Evolutionary conservation across 2,329 filamentous ascomycete species (phyloP).

Genomic region (Aphanocladium album): DNA sequence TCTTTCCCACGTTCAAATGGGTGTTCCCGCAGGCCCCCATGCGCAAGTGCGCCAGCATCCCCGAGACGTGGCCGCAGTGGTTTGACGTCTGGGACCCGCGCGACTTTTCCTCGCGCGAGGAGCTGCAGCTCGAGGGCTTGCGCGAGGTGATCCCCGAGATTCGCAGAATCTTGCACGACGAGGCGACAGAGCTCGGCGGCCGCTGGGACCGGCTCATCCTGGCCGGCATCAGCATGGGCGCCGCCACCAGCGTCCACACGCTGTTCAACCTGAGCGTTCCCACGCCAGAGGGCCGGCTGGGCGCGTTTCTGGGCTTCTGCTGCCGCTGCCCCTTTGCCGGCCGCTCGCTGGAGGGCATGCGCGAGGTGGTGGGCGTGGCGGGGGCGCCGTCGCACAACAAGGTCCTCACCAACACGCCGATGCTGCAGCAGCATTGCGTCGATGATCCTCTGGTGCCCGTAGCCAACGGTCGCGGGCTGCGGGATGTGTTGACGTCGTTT

Average conservation of each 20-base stretch:
- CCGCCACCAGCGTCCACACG: constrained; percentile 33
- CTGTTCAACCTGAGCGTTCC: constrained; percentile 31
- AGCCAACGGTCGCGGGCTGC: constrained; percentile 29
- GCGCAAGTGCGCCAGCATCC: constrained; percentile 18
- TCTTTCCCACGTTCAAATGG: constrained; percentile 43
- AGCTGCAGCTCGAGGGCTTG: constrained; percentile 37
- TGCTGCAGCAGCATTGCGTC: constrained; percentile 40
- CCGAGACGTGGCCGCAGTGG: constrained; percentile 37
- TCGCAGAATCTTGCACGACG: constrained; percentile 26
- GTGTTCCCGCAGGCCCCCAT: constrained; percentile 43
- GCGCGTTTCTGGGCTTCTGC: constrained; percentile 35
- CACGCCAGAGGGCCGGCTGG: constrained; percentile 14
- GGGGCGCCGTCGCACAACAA: constrained; percentile 21
- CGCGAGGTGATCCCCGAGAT: constrained; percentile 32
- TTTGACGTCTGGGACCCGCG: constrained; percentile 45
- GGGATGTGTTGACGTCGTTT: constrained; percentile 30
- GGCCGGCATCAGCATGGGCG: constrained; percentile 43
- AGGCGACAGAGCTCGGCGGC: constrained; percentile 32
- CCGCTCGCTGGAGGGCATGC: constrained; percentile 25
- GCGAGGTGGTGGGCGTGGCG: constrained; percentile 27
- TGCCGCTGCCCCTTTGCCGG: constrained; percentile 32
- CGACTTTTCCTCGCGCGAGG: constrained; percentile 36
- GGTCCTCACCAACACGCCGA: constrained; percentile 36
- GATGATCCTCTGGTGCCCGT: constrained; percentile 39
- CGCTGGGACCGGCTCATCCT: constrained; percentile 36